Percentiles rank a stretch among this genome's conserved stretches.
Evolutionary conservation across 73 alveolate genomes (phyloP).

Genomic region (Blepharisma japonicum): DNA sequence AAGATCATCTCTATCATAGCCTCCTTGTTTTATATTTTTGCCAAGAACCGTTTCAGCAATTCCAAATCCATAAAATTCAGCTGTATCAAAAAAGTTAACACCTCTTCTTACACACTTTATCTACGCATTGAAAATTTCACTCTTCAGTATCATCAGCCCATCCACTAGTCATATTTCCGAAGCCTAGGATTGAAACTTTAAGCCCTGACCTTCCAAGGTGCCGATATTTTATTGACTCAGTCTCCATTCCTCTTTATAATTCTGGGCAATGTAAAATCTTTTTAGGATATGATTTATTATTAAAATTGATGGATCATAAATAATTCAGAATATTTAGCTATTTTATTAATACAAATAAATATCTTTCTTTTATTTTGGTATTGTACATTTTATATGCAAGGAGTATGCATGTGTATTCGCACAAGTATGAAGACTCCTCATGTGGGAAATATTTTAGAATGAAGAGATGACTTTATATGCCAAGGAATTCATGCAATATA

Average conservation of each 20-base stretch:
- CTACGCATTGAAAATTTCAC: slow-evolving; percentile 36
- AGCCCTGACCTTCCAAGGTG: slow-evolving; percentile 90
- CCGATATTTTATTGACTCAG: slow-evolving; percentile 72
- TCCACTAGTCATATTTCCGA: slow-evolving; percentile 77
- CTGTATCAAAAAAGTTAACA: slow-evolving; percentile 94
- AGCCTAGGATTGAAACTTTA: slow-evolving; percentile 78
- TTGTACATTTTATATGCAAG: too few relatives aligned
- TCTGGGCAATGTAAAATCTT: too few relatives aligned
- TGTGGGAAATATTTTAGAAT: too few relatives aligned
- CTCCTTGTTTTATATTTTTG: slow-evolving; percentile 49
- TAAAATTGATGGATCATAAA: too few relatives aligned
- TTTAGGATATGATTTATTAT: too few relatives aligned
- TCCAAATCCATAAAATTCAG: slow-evolving; percentile 91
- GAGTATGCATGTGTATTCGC: too few relatives aligned
- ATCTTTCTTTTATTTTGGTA: too few relatives aligned
- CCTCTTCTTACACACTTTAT: slow-evolving; percentile 74
- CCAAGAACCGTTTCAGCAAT: slow-evolving; percentile 67
- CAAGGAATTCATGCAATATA: too few relatives aligned
- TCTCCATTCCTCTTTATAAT: neutral
- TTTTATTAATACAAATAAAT: too few relatives aligned
- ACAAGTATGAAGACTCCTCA: too few relatives aligned
- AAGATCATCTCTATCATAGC: slow-evolving; percentile 60
- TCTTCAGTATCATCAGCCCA: slow-evolving; percentile 34
- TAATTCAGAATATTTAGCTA: too few relatives aligned
- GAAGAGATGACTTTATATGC: too few relatives aligned